Evolutionary conservation across 1,139 yeast species (phyloP).

Genomic region (Blastobotrys apis): DNA sequence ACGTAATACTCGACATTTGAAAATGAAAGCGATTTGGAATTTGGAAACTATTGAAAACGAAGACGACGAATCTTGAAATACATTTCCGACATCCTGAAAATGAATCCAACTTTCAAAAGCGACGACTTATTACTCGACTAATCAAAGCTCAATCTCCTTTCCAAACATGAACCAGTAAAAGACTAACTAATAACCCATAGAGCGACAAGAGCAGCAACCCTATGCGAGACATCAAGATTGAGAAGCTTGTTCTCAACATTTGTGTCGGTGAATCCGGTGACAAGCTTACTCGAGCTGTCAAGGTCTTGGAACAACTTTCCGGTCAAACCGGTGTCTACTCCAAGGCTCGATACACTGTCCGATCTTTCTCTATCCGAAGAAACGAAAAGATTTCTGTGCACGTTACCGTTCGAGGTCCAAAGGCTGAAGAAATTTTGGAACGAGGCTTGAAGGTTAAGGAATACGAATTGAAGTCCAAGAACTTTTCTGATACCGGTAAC

Average conservation of each 20-base stretch:
- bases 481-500: constrained; percentile 99
- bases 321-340: constrained; percentile 99
- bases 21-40: no score
- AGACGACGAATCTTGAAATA: no score
- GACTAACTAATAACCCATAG: no score
- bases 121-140: no score
- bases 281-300: constrained; percentile 99
- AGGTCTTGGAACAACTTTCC: constrained; percentile 98
- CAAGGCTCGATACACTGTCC: constrained; percentile 99
- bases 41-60: no score
- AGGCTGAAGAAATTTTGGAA: constrained; percentile 99
- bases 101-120: no score
- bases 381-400: constrained; percentile 99
- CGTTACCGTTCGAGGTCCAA: constrained; percentile 99
- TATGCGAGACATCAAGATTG: constrained; percentile 99
- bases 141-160: no score
- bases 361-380: constrained; percentile 99
- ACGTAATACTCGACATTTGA: no score
- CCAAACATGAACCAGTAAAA: no score
- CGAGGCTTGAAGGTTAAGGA: constrained; percentile 99
- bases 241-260: constrained; percentile 98
- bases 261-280: constrained; percentile 99
- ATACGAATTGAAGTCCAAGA: constrained; percentile 89
- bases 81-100: no score
- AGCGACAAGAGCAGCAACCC: constrained; percentile 51